These are phyloP conservation scores for Sugiyamaella japonica DNA, from an alignment of 1,139 yeast species.

Conservation along the genomic window DNA sequence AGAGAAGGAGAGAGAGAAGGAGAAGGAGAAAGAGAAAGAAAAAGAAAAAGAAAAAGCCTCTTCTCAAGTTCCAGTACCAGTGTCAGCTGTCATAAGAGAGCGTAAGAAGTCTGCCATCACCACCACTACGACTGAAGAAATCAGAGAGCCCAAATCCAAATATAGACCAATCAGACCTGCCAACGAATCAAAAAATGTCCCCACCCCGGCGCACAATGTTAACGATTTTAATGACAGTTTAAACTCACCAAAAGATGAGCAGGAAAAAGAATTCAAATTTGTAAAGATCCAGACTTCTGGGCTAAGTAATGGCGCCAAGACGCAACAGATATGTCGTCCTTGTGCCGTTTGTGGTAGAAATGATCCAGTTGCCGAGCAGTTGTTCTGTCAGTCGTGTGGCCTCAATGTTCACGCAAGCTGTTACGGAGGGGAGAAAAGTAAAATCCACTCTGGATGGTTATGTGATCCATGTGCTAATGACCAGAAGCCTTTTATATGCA, in stretches of 20 bases:
- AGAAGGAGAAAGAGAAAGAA: slow-evolving; percentile 21
- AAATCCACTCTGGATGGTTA: slow-evolving; percentile 51
- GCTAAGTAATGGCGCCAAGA: background rate
- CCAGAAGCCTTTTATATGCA: slow-evolving; percentile 56
- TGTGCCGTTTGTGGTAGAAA: slow-evolving; percentile 61
- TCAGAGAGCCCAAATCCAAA: background rate
- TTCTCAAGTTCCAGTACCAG: background rate
- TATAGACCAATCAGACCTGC: background rate
- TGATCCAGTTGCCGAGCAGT: slow-evolving; percentile 43
- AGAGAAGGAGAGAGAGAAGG: background rate
- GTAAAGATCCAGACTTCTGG: background rate
- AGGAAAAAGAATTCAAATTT: slow-evolving; percentile 8
- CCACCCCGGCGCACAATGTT: background rate
- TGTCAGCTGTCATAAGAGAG: background rate
- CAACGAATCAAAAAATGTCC: background rate
- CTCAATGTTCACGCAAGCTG: slow-evolving; percentile 56
- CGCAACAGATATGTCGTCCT: slow-evolving; percentile 36
- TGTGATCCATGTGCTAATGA: slow-evolving; percentile 84
- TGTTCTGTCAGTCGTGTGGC: slow-evolving; percentile 70
- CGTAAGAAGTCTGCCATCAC: background rate
- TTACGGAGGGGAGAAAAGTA: slow-evolving; percentile 21
- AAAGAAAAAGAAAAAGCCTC: slow-evolving; percentile 12
- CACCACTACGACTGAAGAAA: background rate
- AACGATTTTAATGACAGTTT: too few species aligned
- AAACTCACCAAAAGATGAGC: background rate